Evolutionary conservation across 2,329 filamentous ascomycete genomes (phyloP), one percentile per base, ranked within the genome.

Genomic region (Trichoderma lentiforme): DNA sequence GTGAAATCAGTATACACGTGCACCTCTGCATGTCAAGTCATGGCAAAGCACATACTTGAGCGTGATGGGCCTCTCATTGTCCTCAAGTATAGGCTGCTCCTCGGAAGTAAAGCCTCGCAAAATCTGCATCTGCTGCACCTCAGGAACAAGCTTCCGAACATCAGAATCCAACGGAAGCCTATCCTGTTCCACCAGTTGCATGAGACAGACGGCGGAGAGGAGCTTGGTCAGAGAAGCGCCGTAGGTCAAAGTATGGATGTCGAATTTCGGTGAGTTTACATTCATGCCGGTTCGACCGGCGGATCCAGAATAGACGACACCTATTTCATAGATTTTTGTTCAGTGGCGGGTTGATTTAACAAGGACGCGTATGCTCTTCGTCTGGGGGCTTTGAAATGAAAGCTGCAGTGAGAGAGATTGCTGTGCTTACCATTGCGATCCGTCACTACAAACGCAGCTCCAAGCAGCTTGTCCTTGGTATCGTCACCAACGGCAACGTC

Each of bases 211-310:
- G 6, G 77, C 75, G 0, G 83, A 83, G 58, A 82, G 74, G n/a
- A 85, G 76, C 75, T 85, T 85, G 71, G 82, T 84, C 75, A 84
- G 72, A n/a, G 83, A 85, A 9, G 83, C 83, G 14, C 80, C 76
- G 76, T 78, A 82, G 24, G 78, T 77, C 58, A 84, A 80, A 1
- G 83, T 78, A 51, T 78, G 73, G 1, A 73, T 63, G 2, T 73
- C 73, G 75, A 83, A 85, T 0, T 74, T 71, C 0, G 75, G 71
- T 1, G 83, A 79, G 26, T 73, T 68, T 2, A 65, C 26, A 18
- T 79, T 73, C n/a, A 82, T 74, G 51, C 75, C 78, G 43, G 78
- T 78, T 7, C 81, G 80, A 6, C 83, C 83, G 3, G 82, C 79
- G 0, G 80, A 76, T 56, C 80, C 81, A 30, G 77, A 76, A 73